Evolutionary conservation across 2,329 filamentous ascomycete species (phyloP).

Genomic region (Claviceps cyperi): DNA sequence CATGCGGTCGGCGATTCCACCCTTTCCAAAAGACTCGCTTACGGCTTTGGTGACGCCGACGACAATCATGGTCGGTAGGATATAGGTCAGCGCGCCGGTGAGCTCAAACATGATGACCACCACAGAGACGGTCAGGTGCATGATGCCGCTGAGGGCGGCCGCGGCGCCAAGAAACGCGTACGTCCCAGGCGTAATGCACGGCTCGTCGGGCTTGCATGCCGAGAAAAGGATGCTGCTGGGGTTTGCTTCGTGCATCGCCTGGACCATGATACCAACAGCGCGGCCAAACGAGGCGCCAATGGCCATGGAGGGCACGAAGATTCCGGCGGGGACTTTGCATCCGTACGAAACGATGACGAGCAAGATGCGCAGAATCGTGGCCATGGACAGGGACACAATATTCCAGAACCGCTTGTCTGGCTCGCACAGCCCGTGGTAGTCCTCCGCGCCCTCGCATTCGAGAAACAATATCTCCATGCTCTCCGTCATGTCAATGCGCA

Average conservation of each 20-base stretch:
- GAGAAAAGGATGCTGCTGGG: slow-evolving; percentile 76
- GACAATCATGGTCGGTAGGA: slow-evolving; percentile 96
- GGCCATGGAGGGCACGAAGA: slow-evolving; percentile 97
- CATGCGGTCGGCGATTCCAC: slow-evolving; percentile 93
- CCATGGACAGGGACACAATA: slow-evolving; percentile 61
- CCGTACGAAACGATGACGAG: slow-evolving; percentile 94
- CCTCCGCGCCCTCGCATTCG: slow-evolving; percentile 79
- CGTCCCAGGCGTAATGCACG: slow-evolving; percentile 93
- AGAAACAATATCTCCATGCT: slow-evolving; percentile 97
- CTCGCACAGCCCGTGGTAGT: slow-evolving; percentile 84
- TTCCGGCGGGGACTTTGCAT: slow-evolving; percentile 93
- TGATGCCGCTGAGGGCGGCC: slow-evolving; percentile 85
- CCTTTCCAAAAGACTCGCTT: slow-evolving; percentile 80
- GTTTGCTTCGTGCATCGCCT: slow-evolving; percentile 72
- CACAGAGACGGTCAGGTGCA: slow-evolving; percentile 94
- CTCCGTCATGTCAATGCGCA: slow-evolving; percentile 97
- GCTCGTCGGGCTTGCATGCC: slow-evolving; percentile 76
- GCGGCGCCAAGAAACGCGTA: slow-evolving; percentile 92
- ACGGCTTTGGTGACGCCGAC: slow-evolving; percentile 94
- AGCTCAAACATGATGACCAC: slow-evolving; percentile 99
- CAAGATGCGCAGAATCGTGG: slow-evolving; percentile 66
- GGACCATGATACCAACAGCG: slow-evolving; percentile 86
- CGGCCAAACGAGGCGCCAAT: slow-evolving; percentile 89
- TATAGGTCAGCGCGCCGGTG: slow-evolving; percentile 93
- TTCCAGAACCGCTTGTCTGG: slow-evolving; percentile 60